Evolutionary conservation across 371 early-diverging fungal species (phyloP).

Genomic region (Rhizopus sp.): DNA sequence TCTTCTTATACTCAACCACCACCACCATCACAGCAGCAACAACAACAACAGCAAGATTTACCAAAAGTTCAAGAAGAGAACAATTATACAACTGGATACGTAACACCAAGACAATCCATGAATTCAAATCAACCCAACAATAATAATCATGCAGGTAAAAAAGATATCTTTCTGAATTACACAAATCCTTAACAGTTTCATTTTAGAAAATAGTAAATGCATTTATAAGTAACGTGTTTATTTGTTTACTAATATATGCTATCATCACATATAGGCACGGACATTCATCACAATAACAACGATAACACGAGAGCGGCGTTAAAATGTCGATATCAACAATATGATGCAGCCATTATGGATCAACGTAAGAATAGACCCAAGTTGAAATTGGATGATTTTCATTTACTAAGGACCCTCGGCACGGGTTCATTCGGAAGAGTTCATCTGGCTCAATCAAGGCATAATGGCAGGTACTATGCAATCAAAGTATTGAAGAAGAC

Average conservation of each 20-base stretch:
- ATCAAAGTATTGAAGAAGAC: slow-evolving; percentile 96
- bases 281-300: slow-evolving; percentile 1
- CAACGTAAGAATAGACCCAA: slow-evolving; percentile 45
- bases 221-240: background rate
- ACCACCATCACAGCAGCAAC: slow-evolving; percentile 3
- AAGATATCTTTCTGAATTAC: background rate
- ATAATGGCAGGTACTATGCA: slow-evolving; percentile 86
- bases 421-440: slow-evolving; percentile 99
- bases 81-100: slow-evolving; percentile 22
- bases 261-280: background rate
- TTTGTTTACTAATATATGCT: background rate
- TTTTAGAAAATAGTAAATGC: no score
- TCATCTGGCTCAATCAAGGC: slow-evolving; percentile 81
- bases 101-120: slow-evolving; percentile 28
- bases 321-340: slow-evolving; percentile 15
- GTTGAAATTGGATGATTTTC: slow-evolving; percentile 68
- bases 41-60: slow-evolving; percentile 15
- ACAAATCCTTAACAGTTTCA: no score
- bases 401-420: slow-evolving; percentile 82
- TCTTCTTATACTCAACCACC: slow-evolving; percentile 4
- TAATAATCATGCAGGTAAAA: slow-evolving; percentile 17
- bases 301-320: background rate
- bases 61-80: slow-evolving; percentile 18
- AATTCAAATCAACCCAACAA: slow-evolving; percentile 23
- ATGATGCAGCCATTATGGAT: slow-evolving; percentile 17